Evolutionary conservation across 208 protist genomes (phyloP), one percentile per base, ranked within the genome.

Genomic region (Acanthamoeba healyi): DNA sequence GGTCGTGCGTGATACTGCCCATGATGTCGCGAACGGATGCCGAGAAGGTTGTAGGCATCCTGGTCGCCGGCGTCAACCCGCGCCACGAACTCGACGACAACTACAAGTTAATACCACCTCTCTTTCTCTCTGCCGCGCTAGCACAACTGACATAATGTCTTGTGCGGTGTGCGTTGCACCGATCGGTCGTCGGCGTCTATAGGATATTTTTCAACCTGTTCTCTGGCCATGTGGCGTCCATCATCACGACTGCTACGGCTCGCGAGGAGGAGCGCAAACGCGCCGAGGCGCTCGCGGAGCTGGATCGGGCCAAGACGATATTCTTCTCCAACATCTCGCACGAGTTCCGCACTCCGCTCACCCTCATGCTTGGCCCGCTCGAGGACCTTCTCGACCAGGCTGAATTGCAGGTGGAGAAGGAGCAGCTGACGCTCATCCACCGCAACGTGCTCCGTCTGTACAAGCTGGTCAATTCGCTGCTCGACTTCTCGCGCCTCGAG

Each of bases 291-390:
- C 79, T 95, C 14, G 94, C 94, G 15, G 89, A 95, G 44, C 77
- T 95, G 4, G 94, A 95, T 54, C 51, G 88, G 14, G 79, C 87
- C 19, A 95, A 95, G 40, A 95, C 94, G 32, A 86, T 36, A 4
- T 95, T 95, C 88, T 95, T 95, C 51, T 94, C 56, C 46, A 95
- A 95, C 46, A 94, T 95, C n/a, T 94, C 87, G 22, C 94, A 95
- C 56, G 94, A 95, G 65, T 94, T 95, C 36, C 38, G 94, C 36
- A 95, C 94, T 4, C 94, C 94, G 17, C 89, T 95, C 32, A 94
- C 94, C 38, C 94, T 95, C 32, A 95, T 95, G 58, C 61, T 95
- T 2, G 94, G 87, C 34, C 94, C 94, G 19, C 82, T 95, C 32
- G 94, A 74, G 70, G 70, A 79, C 26, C 63, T 72, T 10, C 63